Base-by-base conservation (phyloP, 2,329 filamentous ascomycete genomes). In the Stagonosporopsis rhizophila region DNA sequence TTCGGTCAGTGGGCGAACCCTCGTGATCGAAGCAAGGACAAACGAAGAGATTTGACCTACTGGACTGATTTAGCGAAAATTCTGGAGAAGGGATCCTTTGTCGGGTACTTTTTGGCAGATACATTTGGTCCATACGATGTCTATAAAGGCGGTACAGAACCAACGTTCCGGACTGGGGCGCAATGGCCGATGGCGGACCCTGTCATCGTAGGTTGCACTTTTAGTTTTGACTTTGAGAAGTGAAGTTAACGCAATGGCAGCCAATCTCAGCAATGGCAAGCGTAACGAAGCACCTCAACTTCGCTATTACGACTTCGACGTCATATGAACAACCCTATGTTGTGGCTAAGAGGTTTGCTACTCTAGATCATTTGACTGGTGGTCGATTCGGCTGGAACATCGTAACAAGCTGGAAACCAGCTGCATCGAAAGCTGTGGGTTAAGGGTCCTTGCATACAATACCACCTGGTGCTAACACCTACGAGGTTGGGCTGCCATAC, bases 171-270 rank as follows among this genome's bases (percentile, higher is more conserved):
- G 0, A 83, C 85, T 0, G 87, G 85, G 0, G 84, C 86, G 0
- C 87, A 89, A 70, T 89, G 85, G 81, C 87, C 87, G 0, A 84
- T 88, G 20, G 87, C 87, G 56, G 87, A 89, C 66, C 87, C 87
- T 12, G 30, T 61, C 12, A 0, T 67, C 88, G 58, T 58, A 48
- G 25, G 59, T 2, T 23, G 5, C n/a, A 17, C 0, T 30, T n/a
- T n/a, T 11, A 9, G n/a, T n/a, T 28, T 28, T 9, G 12, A 12
- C 3, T 30, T 19, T 6, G 14, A 30, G 7, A 19, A 19, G 20
- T 14, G 1, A 30, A 30, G 32, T 32, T 52, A 22, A 56, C 23
- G 17, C 19, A 28, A 5, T 37, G 28, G 17, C 81, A 82, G 1
- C 80, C 85, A 2, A 79, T 89, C 0, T 79, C 86, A 1, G 85